A percentile compares a stretch with the other conserved stretches of the same genome.
Evolutionary conservation across 2,329 filamentous ascomycete genomes (phyloP).

Genomic region (Scorias spongiosa): DNA sequence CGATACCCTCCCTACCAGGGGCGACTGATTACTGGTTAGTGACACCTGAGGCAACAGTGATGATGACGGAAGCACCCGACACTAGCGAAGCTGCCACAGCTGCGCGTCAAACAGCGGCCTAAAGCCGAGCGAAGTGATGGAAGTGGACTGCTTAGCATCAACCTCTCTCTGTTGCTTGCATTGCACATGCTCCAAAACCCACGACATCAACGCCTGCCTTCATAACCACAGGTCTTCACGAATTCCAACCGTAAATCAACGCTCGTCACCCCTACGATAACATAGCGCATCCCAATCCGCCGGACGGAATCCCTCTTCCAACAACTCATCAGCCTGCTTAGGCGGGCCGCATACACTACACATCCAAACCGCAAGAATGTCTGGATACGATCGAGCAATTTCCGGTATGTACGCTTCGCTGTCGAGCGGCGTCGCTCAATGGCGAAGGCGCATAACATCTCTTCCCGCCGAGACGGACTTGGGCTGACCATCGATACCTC

Average conservation of each 20-base stretch:
- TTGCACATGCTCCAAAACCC: not conserved
- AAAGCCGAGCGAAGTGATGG: not conserved
- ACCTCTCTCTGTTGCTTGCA: not conserved
- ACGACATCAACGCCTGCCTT: not conserved
- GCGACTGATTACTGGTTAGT: no score
- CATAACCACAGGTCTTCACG: not conserved
- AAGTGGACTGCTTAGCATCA: not conserved
- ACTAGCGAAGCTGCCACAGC: constrained; percentile 11
- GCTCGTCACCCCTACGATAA: not conserved
- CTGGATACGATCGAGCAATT: constrained; percentile 84
- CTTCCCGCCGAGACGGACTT: constrained; percentile 7
- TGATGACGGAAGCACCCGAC: not conserved
- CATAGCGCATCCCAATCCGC: not conserved
- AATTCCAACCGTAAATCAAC: not conserved
- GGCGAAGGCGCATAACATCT: constrained; percentile 1
- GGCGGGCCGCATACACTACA: not conserved
- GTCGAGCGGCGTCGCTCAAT: no score
- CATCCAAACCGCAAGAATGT: constrained; percentile 37
- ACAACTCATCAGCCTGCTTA: not conserved
- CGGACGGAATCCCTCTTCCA: no score
- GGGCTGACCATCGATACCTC: constrained; percentile 3
- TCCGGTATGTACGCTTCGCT: constrained; percentile 5
- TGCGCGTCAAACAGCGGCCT: constrained; percentile 4
- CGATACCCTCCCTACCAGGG: no score
- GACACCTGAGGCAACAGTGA: no score